Percentiles rank a stretch among this genome's conserved stretches.
These are phyloP conservation scores for Novymonas esmeraldas DNA, from an alignment of 208 protist species.

Conservation along the genomic window DNA sequence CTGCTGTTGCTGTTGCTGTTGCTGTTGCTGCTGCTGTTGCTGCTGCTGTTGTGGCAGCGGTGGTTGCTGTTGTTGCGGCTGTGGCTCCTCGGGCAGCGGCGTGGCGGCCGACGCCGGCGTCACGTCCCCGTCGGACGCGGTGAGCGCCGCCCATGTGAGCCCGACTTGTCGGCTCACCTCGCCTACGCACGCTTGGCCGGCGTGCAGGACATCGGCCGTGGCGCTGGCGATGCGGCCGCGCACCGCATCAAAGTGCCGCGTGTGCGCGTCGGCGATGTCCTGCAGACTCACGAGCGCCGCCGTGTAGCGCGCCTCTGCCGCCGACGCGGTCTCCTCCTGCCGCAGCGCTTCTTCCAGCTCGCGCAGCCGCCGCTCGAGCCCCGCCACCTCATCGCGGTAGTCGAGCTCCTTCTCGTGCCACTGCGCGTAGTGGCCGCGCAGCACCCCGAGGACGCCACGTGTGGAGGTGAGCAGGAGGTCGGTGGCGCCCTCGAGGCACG, in stretches of 20 bases:
- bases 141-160: constrained; percentile 6
- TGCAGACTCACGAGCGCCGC: constrained; percentile 62
- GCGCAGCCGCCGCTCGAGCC: constrained; percentile 56
- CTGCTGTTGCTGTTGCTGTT: constrained; percentile 1
- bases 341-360: constrained; percentile 39
- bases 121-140: constrained; percentile 5
- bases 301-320: constrained; percentile 63
- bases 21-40: neutral
- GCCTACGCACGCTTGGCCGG: constrained; percentile 15
- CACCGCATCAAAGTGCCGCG: constrained; percentile 54
- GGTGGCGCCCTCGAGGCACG: constrained; percentile 61
- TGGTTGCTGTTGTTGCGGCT: too few relatives aligned
- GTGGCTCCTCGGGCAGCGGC: neutral
- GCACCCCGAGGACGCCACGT: constrained; percentile 36
- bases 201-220: constrained; percentile 17
- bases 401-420: constrained; percentile 65
- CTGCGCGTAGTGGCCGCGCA: constrained; percentile 56
- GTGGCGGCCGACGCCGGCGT: neutral
- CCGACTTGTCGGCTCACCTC: constrained; percentile 23
- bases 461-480: constrained; percentile 48
- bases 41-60: too few relatives aligned
- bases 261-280: constrained; percentile 58
- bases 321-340: constrained; percentile 47
- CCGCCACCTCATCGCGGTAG: constrained; percentile 59
- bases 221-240: constrained; percentile 34